Conservation (phyloP, 257 asterid species). For the Verbena officinalis region DNA sequence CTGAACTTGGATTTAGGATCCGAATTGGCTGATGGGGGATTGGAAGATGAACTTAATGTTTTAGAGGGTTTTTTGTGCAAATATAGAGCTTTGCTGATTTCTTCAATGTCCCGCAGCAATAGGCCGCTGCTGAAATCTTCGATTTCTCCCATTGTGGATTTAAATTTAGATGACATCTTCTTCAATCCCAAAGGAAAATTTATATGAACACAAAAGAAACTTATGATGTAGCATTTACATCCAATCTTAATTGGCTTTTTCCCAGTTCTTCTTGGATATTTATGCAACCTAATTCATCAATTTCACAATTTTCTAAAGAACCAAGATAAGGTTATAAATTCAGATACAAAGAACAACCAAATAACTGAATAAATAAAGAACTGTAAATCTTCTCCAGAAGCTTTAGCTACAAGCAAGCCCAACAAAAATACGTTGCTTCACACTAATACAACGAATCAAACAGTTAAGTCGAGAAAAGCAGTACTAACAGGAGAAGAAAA, state of each 20-base stretch:
- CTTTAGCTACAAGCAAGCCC: too few relatives aligned
- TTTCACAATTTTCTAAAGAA: background rate
- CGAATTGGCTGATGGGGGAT: constrained; percentile 20
- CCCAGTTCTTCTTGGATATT: background rate
- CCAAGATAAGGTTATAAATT: background rate
- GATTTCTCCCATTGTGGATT: constrained; percentile 25
- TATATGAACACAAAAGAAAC: background rate
- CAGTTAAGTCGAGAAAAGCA: background rate
- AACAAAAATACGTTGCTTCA: background rate
- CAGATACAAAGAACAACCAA: background rate
- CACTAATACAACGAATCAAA: background rate
- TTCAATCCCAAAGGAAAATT: background rate
- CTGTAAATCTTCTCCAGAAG: background rate
- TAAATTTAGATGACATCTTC: constrained; percentile 31
- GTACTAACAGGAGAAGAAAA: background rate
- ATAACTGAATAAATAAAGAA: background rate
- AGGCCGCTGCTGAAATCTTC: constrained; percentile 43
- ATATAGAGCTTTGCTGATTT: constrained; percentile 67
- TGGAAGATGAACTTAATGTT: constrained; percentile 36
- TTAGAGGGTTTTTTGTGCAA: constrained; percentile 37
- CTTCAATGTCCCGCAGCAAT: constrained; percentile 59
- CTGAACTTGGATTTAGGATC: constrained; percentile 26
- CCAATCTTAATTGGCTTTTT: background rate
- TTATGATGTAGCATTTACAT: too few relatives aligned
- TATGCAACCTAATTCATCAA: background rate